Evolutionary conservation across 257 asterid genomes (phyloP), one percentile per base, ranked within the genome.

Genomic region (Solanum chmielewskii): DNA sequence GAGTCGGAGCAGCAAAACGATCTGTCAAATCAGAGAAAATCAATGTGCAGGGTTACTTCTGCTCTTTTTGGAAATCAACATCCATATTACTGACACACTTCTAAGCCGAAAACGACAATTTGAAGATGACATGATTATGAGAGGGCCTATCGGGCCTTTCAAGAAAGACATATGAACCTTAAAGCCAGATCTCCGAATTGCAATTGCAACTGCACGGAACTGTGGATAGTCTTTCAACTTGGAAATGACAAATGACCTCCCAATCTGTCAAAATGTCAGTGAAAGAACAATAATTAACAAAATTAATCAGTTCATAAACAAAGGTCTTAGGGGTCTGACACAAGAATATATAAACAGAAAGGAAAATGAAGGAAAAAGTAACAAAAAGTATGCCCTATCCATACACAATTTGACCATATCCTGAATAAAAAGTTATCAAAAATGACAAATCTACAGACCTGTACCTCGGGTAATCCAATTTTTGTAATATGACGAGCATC

Each of bases 151-250:
- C 11, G 2, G 13, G 62, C 62, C 59, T 9, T 76, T 25, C 68
- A 59, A 39, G 25, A 85, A 44, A 68, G 13, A 41, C 41, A 83
- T 27, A 82, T 91, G 68, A 49, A 96, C 98, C 99, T 96, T 96
- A 88, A 96, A 96, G 87, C 99, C 99, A 33, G 99, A 96, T 93
- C 93, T 94, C 86, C 88, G 93, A 84, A 90, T 93, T 37, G 98
- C 97, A 89, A 95, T 92, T 86, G 99, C 96, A 89, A 96, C 98
- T 64, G 98, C 99, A 83, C 91, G 94, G 90, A 95, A 96, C 93
- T 93, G 93, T 47, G 99, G 98, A 89, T 95, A 97, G 91, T 95
- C 99, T 89, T 93, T 95, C 91, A 97, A 88, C 90, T 95, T 96
- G 91, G 99, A 97, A 87, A 93, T 94, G 84, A 97, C 99, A 81